Evolutionary conservation across 2,329 filamentous ascomycete genomes (phyloP).

Genomic region (Pezicula carpinea): DNA sequence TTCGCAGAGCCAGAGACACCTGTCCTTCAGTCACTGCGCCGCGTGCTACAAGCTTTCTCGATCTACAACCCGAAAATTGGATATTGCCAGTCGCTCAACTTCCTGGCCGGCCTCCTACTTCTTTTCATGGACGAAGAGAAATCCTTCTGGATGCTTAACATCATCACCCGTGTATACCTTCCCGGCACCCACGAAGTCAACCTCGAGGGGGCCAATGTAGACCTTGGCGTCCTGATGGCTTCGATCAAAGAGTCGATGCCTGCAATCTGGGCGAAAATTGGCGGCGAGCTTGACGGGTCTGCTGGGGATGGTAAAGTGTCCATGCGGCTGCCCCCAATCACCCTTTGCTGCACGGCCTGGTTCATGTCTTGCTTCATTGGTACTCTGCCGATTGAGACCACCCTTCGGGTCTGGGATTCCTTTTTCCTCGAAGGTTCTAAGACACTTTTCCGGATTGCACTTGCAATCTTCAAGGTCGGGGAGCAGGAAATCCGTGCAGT

Average conservation of each 20-base stretch:
- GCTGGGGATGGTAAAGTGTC: constrained; percentile 28
- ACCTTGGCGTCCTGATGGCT: constrained; percentile 89
- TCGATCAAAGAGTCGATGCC: constrained; percentile 79
- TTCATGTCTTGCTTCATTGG: constrained; percentile 98
- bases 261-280: constrained; percentile 81
- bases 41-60: constrained; percentile 84
- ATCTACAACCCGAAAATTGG: constrained; percentile 88
- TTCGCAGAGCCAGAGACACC: constrained; percentile 53
- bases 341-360: constrained; percentile 90
- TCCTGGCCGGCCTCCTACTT: constrained; percentile 83
- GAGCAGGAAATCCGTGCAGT: constrained; percentile 77
- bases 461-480: constrained; percentile 86
- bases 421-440: constrained; percentile 96
- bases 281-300: constrained; percentile 60
- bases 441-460: constrained; percentile 85
- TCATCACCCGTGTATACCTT: constrained; percentile 83
- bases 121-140: constrained; percentile 90
- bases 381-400: constrained; percentile 85
- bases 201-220: constrained; percentile 87
- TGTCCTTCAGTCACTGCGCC: constrained; percentile 76
- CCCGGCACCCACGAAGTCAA: constrained; percentile 89
- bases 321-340: constrained; percentile 75
- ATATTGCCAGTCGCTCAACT: constrained; percentile 95
- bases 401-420: constrained; percentile 88
- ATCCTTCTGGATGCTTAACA: constrained; percentile 86